These are phyloP conservation scores for Polyplosphaeria fusca DNA, from an alignment of 495 filamentous ascomycete species.

Conservation along the genomic window DNA sequence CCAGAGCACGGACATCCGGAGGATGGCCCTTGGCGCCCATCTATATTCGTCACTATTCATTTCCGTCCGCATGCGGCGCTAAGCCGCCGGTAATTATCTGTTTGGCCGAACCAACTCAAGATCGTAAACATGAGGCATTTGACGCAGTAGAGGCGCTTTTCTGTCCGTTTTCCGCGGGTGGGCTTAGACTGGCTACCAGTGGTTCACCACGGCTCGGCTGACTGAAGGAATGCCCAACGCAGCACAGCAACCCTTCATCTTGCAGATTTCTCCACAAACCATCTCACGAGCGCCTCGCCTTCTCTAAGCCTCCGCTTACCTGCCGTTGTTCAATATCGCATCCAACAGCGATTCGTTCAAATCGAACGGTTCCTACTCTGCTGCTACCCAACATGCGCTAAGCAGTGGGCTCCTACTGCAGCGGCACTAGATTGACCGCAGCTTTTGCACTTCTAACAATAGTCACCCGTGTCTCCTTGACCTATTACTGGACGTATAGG, in stretches of 20 bases:
- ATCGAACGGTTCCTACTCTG: neutral
- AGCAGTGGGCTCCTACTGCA: no score
- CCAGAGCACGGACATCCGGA: constrained; percentile 6
- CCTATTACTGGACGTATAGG: no score
- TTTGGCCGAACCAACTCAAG: constrained; percentile 2
- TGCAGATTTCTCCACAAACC: neutral
- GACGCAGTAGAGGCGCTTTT: neutral
- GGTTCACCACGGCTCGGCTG: neutral
- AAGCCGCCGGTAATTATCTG: constrained; percentile 6
- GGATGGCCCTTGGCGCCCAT: no score
- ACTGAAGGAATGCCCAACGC: constrained; percentile 6
- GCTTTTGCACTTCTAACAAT: neutral
- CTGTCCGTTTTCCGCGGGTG: neutral
- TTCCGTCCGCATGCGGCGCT: neutral
- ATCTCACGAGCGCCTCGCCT: neutral
- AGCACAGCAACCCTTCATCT: constrained; percentile 10
- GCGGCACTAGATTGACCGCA: neutral
- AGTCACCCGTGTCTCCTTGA: no score
- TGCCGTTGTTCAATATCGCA: neutral
- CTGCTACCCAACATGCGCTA: neutral
- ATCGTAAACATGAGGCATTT: constrained; percentile 4
- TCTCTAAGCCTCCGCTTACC: constrained; percentile 19
- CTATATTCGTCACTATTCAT: neutral
- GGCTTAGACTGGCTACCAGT: neutral
- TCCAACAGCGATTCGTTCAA: neutral